phyloP scores from a whole-genome alignment of 148 eudicot genomes.

The Agrostemma githago region DNA sequence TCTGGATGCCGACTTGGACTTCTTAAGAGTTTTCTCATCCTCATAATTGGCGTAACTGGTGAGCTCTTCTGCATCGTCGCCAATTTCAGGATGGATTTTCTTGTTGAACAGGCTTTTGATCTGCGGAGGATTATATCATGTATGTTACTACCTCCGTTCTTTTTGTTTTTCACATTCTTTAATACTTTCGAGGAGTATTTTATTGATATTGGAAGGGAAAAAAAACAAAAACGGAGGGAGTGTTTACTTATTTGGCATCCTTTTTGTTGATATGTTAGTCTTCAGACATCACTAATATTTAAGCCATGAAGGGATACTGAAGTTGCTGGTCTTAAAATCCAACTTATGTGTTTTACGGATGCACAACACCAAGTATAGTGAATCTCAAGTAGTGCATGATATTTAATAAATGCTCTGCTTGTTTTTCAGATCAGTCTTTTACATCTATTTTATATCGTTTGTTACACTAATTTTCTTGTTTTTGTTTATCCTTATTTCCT shows the following conservation, averaged over 20 bases:
- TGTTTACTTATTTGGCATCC: not conserved
- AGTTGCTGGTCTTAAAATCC: too few species aligned
- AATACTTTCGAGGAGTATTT: too few species aligned
- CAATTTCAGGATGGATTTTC: conserved; percentile 50
- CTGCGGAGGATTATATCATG: conserved; percentile 17
- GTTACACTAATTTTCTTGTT: too few species aligned
- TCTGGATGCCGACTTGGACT: conserved; percentile 17
- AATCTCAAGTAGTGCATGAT: too few species aligned
- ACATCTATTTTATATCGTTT: too few species aligned
- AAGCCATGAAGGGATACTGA: not conserved
- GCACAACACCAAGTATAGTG: not conserved
- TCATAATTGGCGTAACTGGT: conserved; percentile 18
- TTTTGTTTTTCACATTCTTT: too few species aligned
- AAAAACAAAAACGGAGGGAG: too few species aligned
- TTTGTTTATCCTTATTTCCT: too few species aligned
- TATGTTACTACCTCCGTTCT: not conserved
- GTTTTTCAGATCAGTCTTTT: too few species aligned
- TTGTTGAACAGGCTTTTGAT: conserved; percentile 36
- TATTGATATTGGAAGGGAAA: too few species aligned
- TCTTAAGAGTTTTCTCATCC: conserved; percentile 16
- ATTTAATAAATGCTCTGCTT: too few species aligned
- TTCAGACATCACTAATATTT: not conserved
- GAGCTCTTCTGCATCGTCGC: conserved; percentile 24
- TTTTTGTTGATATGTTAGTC: not conserved
- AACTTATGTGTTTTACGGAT: not conserved